Conservation (phyloP, 2,329 filamentous ascomycete genomes). For the Huntiella abstrusa region DNA sequence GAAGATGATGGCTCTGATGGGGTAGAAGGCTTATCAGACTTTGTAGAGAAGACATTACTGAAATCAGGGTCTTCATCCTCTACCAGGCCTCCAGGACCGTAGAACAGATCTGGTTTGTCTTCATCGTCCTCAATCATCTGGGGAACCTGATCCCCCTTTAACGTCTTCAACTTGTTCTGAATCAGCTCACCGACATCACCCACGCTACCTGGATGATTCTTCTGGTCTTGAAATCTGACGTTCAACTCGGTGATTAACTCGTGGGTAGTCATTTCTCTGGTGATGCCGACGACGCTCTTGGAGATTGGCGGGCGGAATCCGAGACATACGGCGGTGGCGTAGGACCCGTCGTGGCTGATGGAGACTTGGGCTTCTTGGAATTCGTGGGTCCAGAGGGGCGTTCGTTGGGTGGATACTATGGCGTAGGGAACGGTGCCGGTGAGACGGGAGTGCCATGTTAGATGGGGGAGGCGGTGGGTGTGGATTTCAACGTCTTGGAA, state of each 20-base stretch:
- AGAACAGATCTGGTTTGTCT: too few relatives aligned
- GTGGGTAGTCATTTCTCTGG: background rate
- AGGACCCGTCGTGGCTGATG: constrained; percentile 76
- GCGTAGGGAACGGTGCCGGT: background rate
- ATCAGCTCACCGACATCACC: background rate
- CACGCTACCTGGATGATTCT: too few relatives aligned
- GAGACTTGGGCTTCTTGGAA: constrained; percentile 46
- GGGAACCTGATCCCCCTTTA: too few relatives aligned
- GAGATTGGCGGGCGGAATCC: constrained; percentile 17
- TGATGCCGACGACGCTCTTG: background rate
- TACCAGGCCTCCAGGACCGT: too few relatives aligned
- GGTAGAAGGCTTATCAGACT: too few relatives aligned
- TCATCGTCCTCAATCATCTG: too few relatives aligned
- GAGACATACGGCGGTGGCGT: constrained; percentile 53
- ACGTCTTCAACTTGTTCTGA: background rate
- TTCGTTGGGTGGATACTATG: background rate
- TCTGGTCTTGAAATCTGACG: background rate
- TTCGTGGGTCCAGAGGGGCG: background rate
- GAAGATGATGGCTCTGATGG: too few relatives aligned
- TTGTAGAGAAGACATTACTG: too few relatives aligned
- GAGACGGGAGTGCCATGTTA: too few relatives aligned
- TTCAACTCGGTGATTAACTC: too few relatives aligned
- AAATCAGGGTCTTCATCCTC: too few relatives aligned
- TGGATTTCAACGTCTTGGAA: constrained; percentile 41
- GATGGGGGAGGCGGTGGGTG: constrained; percentile 1